These are phyloP conservation scores for Boletellus ananas DNA, from an alignment of 768 basidiomycete genomes.

Conservation along the genomic window DNA sequence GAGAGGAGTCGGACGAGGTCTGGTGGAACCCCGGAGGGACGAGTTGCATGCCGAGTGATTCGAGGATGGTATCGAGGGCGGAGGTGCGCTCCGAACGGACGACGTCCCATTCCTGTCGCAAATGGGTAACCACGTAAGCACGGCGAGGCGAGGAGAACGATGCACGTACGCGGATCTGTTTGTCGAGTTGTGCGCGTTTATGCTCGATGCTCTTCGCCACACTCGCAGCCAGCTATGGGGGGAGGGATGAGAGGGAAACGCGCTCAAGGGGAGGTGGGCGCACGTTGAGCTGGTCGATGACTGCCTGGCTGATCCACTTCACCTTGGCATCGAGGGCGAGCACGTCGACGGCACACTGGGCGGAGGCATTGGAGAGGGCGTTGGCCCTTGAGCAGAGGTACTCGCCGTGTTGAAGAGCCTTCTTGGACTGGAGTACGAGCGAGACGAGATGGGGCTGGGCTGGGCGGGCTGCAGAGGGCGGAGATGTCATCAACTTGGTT, in stretches of 20 bases:
- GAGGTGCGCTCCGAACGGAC: constrained; percentile 56
- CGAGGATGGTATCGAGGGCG: constrained; percentile 65
- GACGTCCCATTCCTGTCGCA: constrained; percentile 64
- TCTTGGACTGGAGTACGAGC: constrained; percentile 77
- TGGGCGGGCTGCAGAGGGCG: constrained; percentile 6
- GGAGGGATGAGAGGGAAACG: not conserved
- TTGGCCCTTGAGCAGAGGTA: constrained; percentile 70
- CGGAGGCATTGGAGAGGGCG: constrained; percentile 57
- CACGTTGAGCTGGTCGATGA: constrained; percentile 75
- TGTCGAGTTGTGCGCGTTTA: constrained; percentile 58
- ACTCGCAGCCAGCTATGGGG: constrained; percentile 57
- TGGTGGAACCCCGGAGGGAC: constrained; percentile 80
- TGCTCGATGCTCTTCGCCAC: constrained; percentile 74
- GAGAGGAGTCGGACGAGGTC: constrained; percentile 58
- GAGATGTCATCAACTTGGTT: constrained; percentile 17
- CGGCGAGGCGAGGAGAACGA: not conserved
- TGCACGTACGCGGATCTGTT: constrained; percentile 55
- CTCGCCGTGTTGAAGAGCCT: constrained; percentile 75
- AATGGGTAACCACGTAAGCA: not conserved
- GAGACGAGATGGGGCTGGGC: constrained; percentile 66
- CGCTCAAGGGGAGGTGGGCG: constrained; percentile 1
- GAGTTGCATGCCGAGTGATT: constrained; percentile 64
- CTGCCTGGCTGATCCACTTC: constrained; percentile 70
- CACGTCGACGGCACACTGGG: constrained; percentile 64
- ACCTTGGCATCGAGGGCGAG: constrained; percentile 78